Evolutionary conservation across 2,329 filamentous ascomycete species (phyloP).

Genomic region (Fusarium nematophilum): DNA sequence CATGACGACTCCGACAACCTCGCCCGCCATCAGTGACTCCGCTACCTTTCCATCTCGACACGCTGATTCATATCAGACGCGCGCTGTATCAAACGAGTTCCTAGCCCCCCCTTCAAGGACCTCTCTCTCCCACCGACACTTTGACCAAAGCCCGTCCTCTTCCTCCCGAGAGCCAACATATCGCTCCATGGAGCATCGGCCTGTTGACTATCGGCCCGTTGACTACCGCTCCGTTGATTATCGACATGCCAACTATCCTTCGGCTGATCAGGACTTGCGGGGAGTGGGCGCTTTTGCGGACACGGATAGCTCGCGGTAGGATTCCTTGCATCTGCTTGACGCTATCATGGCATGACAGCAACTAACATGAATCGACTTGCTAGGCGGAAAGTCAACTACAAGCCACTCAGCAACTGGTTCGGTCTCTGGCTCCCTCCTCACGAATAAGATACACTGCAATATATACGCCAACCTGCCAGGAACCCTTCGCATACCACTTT

Average conservation of each 20-base stretch:
- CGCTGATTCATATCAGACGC: constrained; percentile 27
- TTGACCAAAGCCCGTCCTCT: constrained; percentile 3
- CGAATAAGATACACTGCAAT: constrained; percentile 4
- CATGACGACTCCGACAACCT: constrained; percentile 40
- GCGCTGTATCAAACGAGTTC: constrained; percentile 20
- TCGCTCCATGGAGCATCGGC: constrained; percentile 20
- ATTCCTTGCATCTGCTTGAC: background rate
- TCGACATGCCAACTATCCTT: background rate
- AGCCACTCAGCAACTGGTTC: constrained; percentile 44
- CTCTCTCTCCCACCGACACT: constrained; percentile 7
- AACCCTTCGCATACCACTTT: no score
- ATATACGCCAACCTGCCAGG: no score
- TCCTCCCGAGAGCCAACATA: constrained; percentile 29
- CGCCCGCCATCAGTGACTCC: constrained; percentile 43
- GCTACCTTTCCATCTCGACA: constrained; percentile 35
- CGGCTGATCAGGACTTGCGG: constrained; percentile 36
- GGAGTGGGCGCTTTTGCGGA: constrained; percentile 41
- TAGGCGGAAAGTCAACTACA: constrained; percentile 42
- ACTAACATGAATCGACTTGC: constrained; percentile 16
- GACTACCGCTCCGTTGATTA: constrained; percentile 16
- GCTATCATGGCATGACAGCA: background rate
- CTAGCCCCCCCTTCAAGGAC: constrained; percentile 30
- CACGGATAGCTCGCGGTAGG: constrained; percentile 29
- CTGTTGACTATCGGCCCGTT: constrained; percentile 25
- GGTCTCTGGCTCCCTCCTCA: constrained; percentile 43